Conservation (phyloP, 2,329 filamentous ascomycete species). For the Verticillium zaregamsianum region DNA sequence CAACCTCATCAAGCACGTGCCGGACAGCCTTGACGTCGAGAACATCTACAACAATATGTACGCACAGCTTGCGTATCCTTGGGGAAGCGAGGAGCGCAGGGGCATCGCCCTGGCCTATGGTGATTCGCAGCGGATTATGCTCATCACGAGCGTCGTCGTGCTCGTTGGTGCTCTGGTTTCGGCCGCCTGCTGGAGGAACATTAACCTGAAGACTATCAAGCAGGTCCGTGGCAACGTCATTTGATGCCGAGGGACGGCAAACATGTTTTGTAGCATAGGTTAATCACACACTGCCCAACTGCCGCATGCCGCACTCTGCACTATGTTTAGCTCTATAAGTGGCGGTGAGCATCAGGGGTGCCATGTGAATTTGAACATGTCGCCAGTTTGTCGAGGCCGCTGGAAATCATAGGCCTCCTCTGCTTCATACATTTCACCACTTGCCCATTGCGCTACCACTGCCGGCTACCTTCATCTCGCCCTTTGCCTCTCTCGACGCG, state of each 20-base stretch:
- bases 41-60: constrained; percentile 44
- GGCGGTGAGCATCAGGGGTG: too few species aligned
- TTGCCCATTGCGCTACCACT: constrained; percentile 21
- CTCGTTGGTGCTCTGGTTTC: constrained; percentile 34
- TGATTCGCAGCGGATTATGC: constrained; percentile 47
- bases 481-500: constrained; percentile 56
- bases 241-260: constrained; percentile 7
- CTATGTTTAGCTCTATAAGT: too few species aligned
- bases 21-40: constrained; percentile 25
- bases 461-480: constrained; percentile 48
- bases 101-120: constrained; percentile 59
- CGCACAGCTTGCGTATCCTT: constrained; percentile 48
- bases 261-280: neutral
- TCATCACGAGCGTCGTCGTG: constrained; percentile 42
- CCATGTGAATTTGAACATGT: too few species aligned
- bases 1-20: constrained; percentile 2
- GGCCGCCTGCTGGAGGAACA: constrained; percentile 45
- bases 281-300: neutral
- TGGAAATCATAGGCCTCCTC: too few species aligned
- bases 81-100: constrained; percentile 43
- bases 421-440: constrained; percentile 1
- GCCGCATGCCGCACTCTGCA: too few species aligned
- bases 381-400: too few species aligned
- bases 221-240: constrained; percentile 35
- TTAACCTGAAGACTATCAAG: constrained; percentile 41